Conservation (phyloP, 441 rosid genomes). For the Corymbia citriodora region DNA sequence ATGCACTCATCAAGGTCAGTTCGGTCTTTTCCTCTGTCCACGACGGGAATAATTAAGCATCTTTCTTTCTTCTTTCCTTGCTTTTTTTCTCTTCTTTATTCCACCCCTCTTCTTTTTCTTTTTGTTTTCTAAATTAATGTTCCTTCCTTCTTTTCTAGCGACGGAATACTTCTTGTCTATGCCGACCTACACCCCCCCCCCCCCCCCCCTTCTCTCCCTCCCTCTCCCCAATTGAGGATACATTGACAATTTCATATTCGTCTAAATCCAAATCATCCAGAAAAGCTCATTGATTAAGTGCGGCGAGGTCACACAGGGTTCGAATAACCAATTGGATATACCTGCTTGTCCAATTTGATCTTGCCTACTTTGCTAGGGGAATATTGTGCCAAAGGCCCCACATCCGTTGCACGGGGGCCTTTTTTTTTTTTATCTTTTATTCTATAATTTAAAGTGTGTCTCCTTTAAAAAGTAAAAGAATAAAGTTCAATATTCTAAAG, state of each 20-base stretch:
- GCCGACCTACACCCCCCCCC: too few species aligned
- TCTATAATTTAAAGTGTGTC: background rate
- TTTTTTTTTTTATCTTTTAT: background rate
- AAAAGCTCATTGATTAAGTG: background rate
- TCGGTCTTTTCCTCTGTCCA: background rate
- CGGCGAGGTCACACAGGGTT: accelerated
- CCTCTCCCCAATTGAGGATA: too few species aligned
- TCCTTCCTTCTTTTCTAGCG: too few species aligned
- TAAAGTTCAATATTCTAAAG: background rate
- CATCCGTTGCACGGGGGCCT: background rate
- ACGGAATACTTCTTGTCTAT: background rate
- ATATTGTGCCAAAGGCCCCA: background rate
- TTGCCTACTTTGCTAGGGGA: background rate
- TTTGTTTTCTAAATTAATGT: background rate
- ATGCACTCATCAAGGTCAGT: background rate
- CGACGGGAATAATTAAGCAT: background rate
- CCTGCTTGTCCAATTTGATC: background rate
- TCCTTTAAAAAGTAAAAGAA: background rate
- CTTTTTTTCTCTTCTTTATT: background rate
- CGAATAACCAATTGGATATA: background rate
- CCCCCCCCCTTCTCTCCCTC: too few species aligned
- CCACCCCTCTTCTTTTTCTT: background rate
- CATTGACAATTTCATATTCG: background rate
- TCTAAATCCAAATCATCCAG: background rate
- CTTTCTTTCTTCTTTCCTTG: background rate